Percentiles rank a stretch among this genome's conserved stretches.
Conservation (phyloP, 2,329 filamentous ascomycete genomes). For the Xylariaceae sp. region DNA sequence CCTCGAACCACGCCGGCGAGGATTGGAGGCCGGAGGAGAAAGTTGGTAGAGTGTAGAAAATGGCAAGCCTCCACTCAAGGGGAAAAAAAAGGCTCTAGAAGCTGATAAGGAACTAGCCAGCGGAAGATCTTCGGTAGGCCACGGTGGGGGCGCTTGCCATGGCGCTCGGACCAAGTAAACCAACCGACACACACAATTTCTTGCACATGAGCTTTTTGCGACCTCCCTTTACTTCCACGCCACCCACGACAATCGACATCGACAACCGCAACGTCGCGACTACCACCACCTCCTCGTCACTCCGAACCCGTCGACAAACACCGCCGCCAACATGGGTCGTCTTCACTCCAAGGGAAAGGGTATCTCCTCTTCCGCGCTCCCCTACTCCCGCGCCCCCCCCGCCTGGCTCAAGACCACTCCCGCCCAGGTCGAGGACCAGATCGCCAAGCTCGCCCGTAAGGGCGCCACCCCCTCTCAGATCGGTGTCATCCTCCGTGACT, state of each 20-base stretch:
- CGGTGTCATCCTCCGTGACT: slow-evolving; percentile 96
- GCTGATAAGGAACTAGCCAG: too few species aligned
- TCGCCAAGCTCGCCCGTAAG: slow-evolving; percentile 98
- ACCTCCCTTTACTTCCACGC: slow-evolving; percentile 10
- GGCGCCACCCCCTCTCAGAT: slow-evolving; percentile 64
- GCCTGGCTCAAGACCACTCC: slow-evolving; percentile 99
- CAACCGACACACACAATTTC: slow-evolving; percentile 19
- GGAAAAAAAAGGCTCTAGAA: too few species aligned
- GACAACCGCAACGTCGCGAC: slow-evolving; percentile 19
- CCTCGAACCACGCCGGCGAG: background rate
- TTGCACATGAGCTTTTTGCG: slow-evolving; percentile 19
- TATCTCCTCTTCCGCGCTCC: slow-evolving; percentile 92
- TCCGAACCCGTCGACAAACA: slow-evolving; percentile 25
- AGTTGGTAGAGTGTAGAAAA: background rate
- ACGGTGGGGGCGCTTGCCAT: background rate
- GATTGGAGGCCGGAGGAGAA: background rate
- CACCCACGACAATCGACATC: slow-evolving; percentile 20
- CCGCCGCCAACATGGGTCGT: slow-evolving; percentile 77
- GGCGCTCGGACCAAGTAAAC: background rate
- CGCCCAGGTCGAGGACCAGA: slow-evolving; percentile 98
- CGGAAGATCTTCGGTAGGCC: background rate
- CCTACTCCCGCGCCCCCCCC: slow-evolving; percentile 90
- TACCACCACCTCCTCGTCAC: slow-evolving; percentile 7
- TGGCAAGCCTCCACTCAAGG: too few species aligned
- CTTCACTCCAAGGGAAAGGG: slow-evolving; percentile 99